phyloP scores from a whole-genome alignment of 345 rosid genomes.

The Cardamine chenopodiifolia region DNA sequence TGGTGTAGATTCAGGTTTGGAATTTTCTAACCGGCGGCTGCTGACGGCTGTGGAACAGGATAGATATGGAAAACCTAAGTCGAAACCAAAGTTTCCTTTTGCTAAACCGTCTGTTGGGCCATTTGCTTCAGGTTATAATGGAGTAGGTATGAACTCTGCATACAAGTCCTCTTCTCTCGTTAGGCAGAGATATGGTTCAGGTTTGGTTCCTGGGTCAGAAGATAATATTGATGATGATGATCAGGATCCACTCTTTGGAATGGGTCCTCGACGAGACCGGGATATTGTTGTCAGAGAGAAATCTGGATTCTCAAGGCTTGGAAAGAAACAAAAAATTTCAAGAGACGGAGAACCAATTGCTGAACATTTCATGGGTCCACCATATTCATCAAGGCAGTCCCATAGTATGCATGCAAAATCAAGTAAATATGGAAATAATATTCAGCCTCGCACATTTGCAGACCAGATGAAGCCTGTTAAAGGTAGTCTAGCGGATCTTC shows the following conservation, averaged over 20 bases:
- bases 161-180: slow-evolving; percentile 48
- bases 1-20: slow-evolving; percentile 50
- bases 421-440: slow-evolving; percentile 49
- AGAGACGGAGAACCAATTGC: slow-evolving; percentile 50
- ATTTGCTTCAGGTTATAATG: slow-evolving; percentile 52
- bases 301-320: slow-evolving; percentile 51
- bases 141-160: slow-evolving; percentile 55
- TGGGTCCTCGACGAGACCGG: slow-evolving; percentile 53
- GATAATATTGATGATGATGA: slow-evolving; percentile 55
- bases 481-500: slow-evolving; percentile 58
- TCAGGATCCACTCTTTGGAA: slow-evolving; percentile 69
- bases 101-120: slow-evolving; percentile 46
- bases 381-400: slow-evolving; percentile 55
- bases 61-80: slow-evolving; percentile 63
- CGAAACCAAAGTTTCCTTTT: slow-evolving; percentile 55
- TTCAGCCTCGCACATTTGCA: slow-evolving; percentile 51
- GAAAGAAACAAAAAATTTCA: slow-evolving; percentile 56
- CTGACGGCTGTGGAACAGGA: slow-evolving; percentile 44
- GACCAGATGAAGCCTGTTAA: slow-evolving; percentile 64
- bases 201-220: slow-evolving; percentile 49
- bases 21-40: slow-evolving; percentile 52
- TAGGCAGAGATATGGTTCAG: slow-evolving; percentile 56
- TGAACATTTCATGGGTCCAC: slow-evolving; percentile 59
- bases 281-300: slow-evolving; percentile 46
- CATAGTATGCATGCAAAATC: slow-evolving; percentile 49